phyloP scores from a whole-genome alignment of 208 protist species.

The Crithidia bombi region DNA sequence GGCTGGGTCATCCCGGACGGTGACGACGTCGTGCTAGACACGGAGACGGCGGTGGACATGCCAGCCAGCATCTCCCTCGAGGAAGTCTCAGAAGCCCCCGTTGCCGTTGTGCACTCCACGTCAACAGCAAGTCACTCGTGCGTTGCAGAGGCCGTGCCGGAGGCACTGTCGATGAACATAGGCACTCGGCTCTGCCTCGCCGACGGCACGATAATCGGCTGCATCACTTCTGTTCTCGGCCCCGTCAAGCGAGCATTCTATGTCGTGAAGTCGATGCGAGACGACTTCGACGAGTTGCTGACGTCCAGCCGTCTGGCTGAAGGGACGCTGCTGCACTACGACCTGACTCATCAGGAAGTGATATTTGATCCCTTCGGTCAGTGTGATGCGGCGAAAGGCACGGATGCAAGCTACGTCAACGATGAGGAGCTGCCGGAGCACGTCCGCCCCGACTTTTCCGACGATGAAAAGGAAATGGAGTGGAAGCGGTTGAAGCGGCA shows the following conservation, averaged over 20 bases:
- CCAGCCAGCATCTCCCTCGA: slow-evolving; percentile 42
- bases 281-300: slow-evolving; percentile 30
- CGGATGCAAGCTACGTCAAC: slow-evolving; percentile 89
- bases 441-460: slow-evolving; percentile 86
- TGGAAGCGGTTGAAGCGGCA: slow-evolving; percentile 78
- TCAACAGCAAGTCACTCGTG: slow-evolving; percentile 31
- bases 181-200: slow-evolving; percentile 72
- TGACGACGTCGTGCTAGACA: slow-evolving; percentile 34
- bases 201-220: slow-evolving; percentile 61
- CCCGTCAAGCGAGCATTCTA: slow-evolving; percentile 67
- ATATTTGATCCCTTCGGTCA: slow-evolving; percentile 59
- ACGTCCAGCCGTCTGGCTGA: slow-evolving; percentile 7
- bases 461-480: slow-evolving; percentile 82
- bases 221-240: slow-evolving; percentile 61
- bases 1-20: slow-evolving; percentile 16
- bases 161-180: slow-evolving; percentile 58
- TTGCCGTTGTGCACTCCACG: slow-evolving; percentile 47
- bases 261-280: slow-evolving; percentile 34
- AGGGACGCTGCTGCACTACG: slow-evolving; percentile 56
- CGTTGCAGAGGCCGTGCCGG: slow-evolving; percentile 51
- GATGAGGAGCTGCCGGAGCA: slow-evolving; percentile 86
- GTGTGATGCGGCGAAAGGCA: slow-evolving; percentile 68
- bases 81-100: slow-evolving; percentile 58
- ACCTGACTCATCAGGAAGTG: slow-evolving; percentile 53
- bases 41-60: background rate